Percentiles rank a stretch among this genome's conserved stretches.
phyloP scores from a whole-genome alignment of 371 early-diverging fungal species.

The Saksenaea oblongispora region DNA sequence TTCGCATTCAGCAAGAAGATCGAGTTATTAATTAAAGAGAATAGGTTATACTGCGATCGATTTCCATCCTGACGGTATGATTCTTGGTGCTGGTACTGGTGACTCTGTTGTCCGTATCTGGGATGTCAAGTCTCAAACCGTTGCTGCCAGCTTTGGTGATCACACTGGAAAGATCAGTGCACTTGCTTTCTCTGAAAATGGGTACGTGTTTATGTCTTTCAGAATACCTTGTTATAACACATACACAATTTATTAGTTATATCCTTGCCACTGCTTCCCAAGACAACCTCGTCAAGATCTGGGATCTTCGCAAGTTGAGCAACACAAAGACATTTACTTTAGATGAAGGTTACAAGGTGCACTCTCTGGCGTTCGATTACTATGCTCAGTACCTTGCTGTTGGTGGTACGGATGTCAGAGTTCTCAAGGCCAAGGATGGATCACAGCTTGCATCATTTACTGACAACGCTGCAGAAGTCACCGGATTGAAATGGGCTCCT shows the following conservation, averaged over 20 bases:
- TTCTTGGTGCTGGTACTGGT: slow-evolving; percentile 76
- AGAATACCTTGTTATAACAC: not conserved
- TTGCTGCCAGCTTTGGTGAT: slow-evolving; percentile 68
- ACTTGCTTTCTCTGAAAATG: slow-evolving; percentile 86
- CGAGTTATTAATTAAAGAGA: too few species aligned
- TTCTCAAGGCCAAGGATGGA: slow-evolving; percentile 78
- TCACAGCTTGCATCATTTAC: slow-evolving; percentile 54
- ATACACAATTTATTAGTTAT: slow-evolving; percentile 45
- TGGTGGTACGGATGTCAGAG: slow-evolving; percentile 62
- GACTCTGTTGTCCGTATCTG: slow-evolving; percentile 75
- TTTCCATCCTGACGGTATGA: slow-evolving; percentile 90
- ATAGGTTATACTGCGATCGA: slow-evolving; percentile 64
- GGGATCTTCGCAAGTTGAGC: slow-evolving; percentile 87
- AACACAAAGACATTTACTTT: slow-evolving; percentile 68
- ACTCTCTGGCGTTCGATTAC: slow-evolving; percentile 70
- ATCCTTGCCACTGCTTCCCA: slow-evolving; percentile 73
- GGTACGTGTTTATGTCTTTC: slow-evolving; percentile 22
- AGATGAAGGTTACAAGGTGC: slow-evolving; percentile 51
- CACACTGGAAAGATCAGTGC: slow-evolving; percentile 63
- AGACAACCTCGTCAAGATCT: slow-evolving; percentile 72
- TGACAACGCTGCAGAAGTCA: slow-evolving; percentile 55
- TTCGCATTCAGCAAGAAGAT: not conserved
- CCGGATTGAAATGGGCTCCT: slow-evolving; percentile 61
- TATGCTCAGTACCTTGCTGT: slow-evolving; percentile 82
- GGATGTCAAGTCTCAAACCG: slow-evolving; percentile 75